Conservation (phyloP, 1,284 basidiomycete species). For the Leccinum subspadiceum region DNA sequence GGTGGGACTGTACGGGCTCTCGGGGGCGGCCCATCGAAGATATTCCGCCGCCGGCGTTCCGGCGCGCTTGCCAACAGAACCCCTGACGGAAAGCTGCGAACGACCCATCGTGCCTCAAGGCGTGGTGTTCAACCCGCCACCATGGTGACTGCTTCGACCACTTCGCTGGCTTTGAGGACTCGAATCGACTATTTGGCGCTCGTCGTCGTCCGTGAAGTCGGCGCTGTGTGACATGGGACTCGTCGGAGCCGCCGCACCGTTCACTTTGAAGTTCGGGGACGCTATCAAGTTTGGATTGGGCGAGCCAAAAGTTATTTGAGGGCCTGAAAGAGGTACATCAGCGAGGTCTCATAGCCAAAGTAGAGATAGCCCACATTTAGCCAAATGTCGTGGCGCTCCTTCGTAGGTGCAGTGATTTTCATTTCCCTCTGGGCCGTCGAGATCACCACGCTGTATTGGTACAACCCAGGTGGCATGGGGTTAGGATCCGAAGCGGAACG, state of each 20-base stretch:
- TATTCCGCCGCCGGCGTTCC: slow-evolving; percentile 91
- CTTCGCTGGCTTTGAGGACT: slow-evolving; percentile 75
- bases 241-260: slow-evolving; percentile 39
- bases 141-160: slow-evolving; percentile 52
- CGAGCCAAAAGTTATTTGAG: slow-evolving; percentile 81
- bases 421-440: slow-evolving; percentile 93
- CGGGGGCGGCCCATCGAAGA: slow-evolving; percentile 69
- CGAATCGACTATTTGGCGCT: slow-evolving; percentile 43
- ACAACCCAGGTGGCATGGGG: slow-evolving; percentile 88
- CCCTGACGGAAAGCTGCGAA: slow-evolving; percentile 69
- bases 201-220: slow-evolving; percentile 51
- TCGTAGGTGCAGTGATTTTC: slow-evolving; percentile 80
- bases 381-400: slow-evolving; percentile 96
- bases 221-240: slow-evolving; percentile 53
- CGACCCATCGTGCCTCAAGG: slow-evolving; percentile 73
- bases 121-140: slow-evolving; percentile 65
- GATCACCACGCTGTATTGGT: slow-evolving; percentile 91
- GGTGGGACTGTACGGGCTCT: slow-evolving; percentile 57
- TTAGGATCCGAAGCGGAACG: slow-evolving; percentile 90
- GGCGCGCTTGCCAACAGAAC: slow-evolving; percentile 77
- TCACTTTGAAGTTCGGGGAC: slow-evolving; percentile 40
- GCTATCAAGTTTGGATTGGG: slow-evolving; percentile 48
- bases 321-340: slow-evolving; percentile 50
- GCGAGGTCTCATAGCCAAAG: slow-evolving; percentile 6
- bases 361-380: slow-evolving; percentile 59